Base-by-base conservation (phyloP, 768 basidiomycete genomes). In the Suillus weaverae region DNA sequence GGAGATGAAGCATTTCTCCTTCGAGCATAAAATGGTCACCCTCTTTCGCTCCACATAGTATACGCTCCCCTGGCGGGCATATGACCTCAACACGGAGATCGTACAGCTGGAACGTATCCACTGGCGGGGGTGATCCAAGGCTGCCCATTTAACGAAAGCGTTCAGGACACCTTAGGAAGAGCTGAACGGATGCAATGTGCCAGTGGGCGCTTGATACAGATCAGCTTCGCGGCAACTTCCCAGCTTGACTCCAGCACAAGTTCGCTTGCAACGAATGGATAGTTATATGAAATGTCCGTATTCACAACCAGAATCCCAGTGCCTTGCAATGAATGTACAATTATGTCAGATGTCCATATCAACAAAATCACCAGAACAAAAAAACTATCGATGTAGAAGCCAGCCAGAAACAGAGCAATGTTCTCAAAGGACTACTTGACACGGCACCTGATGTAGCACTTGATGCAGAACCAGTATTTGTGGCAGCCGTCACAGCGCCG, bases 31-130 rank as follows among this genome's bases (percentile, higher is more conserved):
- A 89, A 72, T 85, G 72, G 70, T 90, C 89, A 1, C 88, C 88
- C 3, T 78, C 74, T 66, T 86, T 87, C 10, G 88, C 88, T 1
- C 89, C 87, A 64, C 89, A 89, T 50, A 89, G 71, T 62, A 88
- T 84, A 50, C 81, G 83, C 69, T 80, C 79, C 35, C 81, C 84
- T 0, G 83, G 80, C 0, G 88, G 86, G 66, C 87, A 87, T 32
- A 89, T 71, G 0, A 86, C 84, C 68, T 89, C 86, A 35, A 89
- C 83, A 10, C 82, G 83, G 33, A 90, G 82, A 67, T 90, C 89
- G 69, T 87, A 89, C 13, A 90, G 77, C 62, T 84, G 77, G 69
- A 89, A 90, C 2, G 74, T 71, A 69, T 86, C 86, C 62, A 78
- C 41, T 13, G 60, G 60, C n/a, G 13, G 10, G 26, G 39, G 18